Evolutionary conservation across 768 basidiomycete genomes (phyloP).

Genomic region (Hemileccinum impolitum): DNA sequence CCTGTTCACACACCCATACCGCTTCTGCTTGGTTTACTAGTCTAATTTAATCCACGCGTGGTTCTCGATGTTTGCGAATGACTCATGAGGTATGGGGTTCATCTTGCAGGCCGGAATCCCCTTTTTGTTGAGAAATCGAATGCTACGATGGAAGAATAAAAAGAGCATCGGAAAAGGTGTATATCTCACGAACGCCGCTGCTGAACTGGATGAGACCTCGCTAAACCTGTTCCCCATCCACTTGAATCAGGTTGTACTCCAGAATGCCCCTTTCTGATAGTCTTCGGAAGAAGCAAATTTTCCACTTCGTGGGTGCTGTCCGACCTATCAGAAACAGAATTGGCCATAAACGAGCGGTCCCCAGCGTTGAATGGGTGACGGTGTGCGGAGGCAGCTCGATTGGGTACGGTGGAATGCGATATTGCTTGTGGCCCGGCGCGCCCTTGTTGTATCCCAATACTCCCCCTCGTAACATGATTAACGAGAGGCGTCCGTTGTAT

Average conservation of each 20-base stretch:
- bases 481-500: slow-evolving; percentile 68
- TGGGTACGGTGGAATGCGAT: slow-evolving; percentile 22
- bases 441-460: slow-evolving; percentile 32
- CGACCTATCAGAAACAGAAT: slow-evolving; percentile 53
- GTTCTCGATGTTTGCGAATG: not conserved
- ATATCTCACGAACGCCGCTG: slow-evolving; percentile 24
- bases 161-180: not conserved
- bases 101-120: slow-evolving; percentile 47
- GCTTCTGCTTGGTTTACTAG: slow-evolving; percentile 9
- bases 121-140: slow-evolving; percentile 43
- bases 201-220: slow-evolving; percentile 22
- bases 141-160: slow-evolving; percentile 28
- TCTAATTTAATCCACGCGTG: slow-evolving; percentile 16
- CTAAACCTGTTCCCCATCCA: slow-evolving; percentile 36
- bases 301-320: slow-evolving; percentile 76
- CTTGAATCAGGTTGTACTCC: slow-evolving; percentile 24
- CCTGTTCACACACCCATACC: slow-evolving; percentile 10
- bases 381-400: slow-evolving; percentile 24
- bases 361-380: slow-evolving; percentile 43
- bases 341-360: slow-evolving; percentile 43
- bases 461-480: slow-evolving; percentile 40
- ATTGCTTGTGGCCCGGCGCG: slow-evolving; percentile 29
- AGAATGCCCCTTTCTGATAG: slow-evolving; percentile 17
- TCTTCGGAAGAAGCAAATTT: slow-evolving; percentile 45
- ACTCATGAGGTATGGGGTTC: not conserved